Base-by-base conservation (phyloP, 192 early-diverging fungal genomes). In the Globomyces pollinis-pini region DNA sequence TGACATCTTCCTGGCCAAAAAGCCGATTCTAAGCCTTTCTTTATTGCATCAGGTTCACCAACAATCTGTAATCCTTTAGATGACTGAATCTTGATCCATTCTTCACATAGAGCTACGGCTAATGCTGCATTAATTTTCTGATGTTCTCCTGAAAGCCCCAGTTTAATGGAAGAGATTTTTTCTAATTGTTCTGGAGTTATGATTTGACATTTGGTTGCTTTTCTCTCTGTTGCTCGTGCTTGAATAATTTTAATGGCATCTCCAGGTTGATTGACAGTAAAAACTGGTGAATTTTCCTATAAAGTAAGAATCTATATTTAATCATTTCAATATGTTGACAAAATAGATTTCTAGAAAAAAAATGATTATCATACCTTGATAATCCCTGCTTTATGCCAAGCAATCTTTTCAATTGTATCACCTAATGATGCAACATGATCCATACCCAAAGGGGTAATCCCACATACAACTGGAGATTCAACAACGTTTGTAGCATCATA, bases 1-100 rank as follows among this genome's bases (percentile, higher is more conserved):
- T 99, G 91, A 12, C 86, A 83, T 53, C 96, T 85, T 6, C 96
- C 96, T 9, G 96, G 91, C 91, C 93, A 99, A 1, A 59, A 61
- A 0, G 89, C 86, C 31, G 26, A 29, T 12, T 58, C 47, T 12
- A 99, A 68, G 0, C 93, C 94, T 2, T 69, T 56, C n/a, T 44
- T n/a, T 43, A 93, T 77, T 23, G 64, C 73, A 11, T 66, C 62
- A 57, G 79, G 38, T 38, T 54, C 21, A 50, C 53, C 18, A 21
- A 47, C 44, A 50, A 78, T 31, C 36, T 21, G 1, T 5, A 60
- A 30, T 15, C 75, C 65, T 16, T 29, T 8, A 13, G 38, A 42
- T 28, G 42, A 12, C 26, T 34, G 57, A 31, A 59, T 62, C 11
- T 65, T 60, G 4, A 86, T 59, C 89, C 90, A 96, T 3, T 71